These are phyloP conservation scores for Eutrema heterophyllum DNA, from an alignment of 345 rosid genomes.

Conservation along the genomic window DNA sequence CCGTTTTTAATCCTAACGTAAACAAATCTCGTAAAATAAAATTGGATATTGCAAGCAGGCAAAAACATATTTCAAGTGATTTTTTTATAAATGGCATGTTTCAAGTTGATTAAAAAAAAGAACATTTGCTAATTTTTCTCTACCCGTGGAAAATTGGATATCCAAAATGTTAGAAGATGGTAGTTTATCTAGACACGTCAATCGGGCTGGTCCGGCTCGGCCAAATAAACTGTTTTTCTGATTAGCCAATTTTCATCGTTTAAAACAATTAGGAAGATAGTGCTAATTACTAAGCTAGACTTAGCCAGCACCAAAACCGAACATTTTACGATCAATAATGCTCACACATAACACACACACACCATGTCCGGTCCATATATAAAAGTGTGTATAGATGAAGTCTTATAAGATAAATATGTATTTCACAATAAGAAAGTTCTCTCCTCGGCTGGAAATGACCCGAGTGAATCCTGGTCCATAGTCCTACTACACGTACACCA, in stretches of 20 bases:
- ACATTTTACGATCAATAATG: neutral
- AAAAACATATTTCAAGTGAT: no score
- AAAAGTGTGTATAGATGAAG: neutral
- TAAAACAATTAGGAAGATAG: neutral
- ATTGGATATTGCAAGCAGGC: no score
- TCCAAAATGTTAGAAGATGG: neutral
- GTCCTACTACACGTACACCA: constrained; percentile 7
- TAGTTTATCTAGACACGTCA: neutral
- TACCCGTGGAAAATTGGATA: neutral
- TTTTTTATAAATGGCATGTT: no score
- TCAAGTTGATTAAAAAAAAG: no score
- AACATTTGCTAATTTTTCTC: no score
- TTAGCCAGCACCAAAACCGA: neutral
- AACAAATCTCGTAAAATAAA: no score
- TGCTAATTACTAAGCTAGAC: neutral
- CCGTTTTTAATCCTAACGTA: no score
- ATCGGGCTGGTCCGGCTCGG: no score
- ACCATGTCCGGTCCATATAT: neutral
- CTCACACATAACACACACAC: neutral
- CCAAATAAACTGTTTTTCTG: neutral
- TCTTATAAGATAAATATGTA: neutral
- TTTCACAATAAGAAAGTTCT: constrained; percentile 17
- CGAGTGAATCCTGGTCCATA: neutral
- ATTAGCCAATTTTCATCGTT: neutral
- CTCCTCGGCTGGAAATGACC: neutral